Conservation (phyloP, 1,284 basidiomycete genomes). For the Spongispora temasekensis region DNA sequence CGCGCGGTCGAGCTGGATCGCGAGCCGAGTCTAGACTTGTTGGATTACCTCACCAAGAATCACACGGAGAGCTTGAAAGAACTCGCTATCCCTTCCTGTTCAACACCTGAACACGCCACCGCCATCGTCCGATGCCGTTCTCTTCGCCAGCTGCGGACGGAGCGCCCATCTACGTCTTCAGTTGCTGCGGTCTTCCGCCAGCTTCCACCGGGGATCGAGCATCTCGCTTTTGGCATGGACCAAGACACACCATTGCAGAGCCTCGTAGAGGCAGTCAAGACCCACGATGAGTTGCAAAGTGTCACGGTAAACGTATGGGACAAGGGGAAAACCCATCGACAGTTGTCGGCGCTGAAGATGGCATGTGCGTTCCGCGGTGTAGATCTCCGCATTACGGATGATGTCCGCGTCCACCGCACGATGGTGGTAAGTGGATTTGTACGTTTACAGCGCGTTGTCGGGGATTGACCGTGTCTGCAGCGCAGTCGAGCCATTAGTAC, state of each 20-base stretch:
- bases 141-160: constrained; percentile 54
- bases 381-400: constrained; percentile 45
- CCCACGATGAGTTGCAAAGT: constrained; percentile 40
- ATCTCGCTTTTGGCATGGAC: constrained; percentile 60
- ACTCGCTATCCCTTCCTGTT: constrained; percentile 56
- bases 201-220: constrained; percentile 51
- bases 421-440: constrained; percentile 43
- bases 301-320: constrained; percentile 52
- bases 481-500: constrained; percentile 14
- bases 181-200: constrained; percentile 46
- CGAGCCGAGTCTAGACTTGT: constrained; percentile 51
- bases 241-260: constrained; percentile 52
- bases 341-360: constrained; percentile 52
- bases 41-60: constrained; percentile 52
- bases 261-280: constrained; percentile 52
- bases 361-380: constrained; percentile 57
- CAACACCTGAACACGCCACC: constrained; percentile 46
- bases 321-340: constrained; percentile 46
- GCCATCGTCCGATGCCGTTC: constrained; percentile 48
- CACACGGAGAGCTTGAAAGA: constrained; percentile 52
- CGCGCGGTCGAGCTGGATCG: constrained; percentile 56
- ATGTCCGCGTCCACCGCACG: constrained; percentile 49
- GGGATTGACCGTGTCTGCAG: constrained; percentile 17
- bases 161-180: constrained; percentile 45
- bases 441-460: constrained; percentile 10